phyloP scores from a whole-genome alignment of 2,329 filamentous ascomycete species.

The Trichoderma hamatum region DNA sequence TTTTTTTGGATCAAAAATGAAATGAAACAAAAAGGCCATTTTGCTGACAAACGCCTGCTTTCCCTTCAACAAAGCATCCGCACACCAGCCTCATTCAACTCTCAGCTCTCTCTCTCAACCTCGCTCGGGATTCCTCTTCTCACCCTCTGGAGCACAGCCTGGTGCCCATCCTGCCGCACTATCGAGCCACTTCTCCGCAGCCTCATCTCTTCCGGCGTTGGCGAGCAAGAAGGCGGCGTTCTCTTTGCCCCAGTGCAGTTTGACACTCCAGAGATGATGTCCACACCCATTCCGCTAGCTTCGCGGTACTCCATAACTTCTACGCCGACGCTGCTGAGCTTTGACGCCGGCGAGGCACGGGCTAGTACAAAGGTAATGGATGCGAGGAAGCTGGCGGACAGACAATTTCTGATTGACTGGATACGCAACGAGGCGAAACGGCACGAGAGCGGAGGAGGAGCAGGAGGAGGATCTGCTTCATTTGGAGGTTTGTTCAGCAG shows the following conservation, averaged over 20 bases:
- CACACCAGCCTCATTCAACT: conserved; percentile 56
- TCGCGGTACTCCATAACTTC: conserved; percentile 61
- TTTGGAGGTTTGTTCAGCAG: conserved; percentile 49
- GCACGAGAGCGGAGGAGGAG: conserved; percentile 51
- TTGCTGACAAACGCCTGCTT: neutral
- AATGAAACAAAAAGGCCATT: neutral
- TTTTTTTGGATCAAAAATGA: neutral
- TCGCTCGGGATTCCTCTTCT: conserved; percentile 59
- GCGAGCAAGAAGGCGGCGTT: conserved; percentile 60
- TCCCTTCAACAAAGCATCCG: conserved; percentile 50
- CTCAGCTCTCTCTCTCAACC: conserved; percentile 58
- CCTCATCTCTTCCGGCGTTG: conserved; percentile 55
- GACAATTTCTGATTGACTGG: conserved; percentile 57
- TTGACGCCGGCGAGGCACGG: conserved; percentile 59
- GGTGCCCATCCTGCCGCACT: conserved; percentile 57
- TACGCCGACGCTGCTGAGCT: conserved; percentile 61
- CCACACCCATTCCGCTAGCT: conserved; percentile 43
- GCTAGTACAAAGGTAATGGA: conserved; percentile 53
- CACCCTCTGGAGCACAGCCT: conserved; percentile 63
- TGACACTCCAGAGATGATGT: conserved; percentile 61
- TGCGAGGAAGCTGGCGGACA: conserved; percentile 52
- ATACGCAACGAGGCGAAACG: conserved; percentile 54
- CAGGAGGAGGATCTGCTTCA: conserved; percentile 43
- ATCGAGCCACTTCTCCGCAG: conserved; percentile 53
- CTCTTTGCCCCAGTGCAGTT: conserved; percentile 58